Conservation (phyloP, 2,329 filamentous ascomycete genomes). For the Epichloe festucae region DNA sequence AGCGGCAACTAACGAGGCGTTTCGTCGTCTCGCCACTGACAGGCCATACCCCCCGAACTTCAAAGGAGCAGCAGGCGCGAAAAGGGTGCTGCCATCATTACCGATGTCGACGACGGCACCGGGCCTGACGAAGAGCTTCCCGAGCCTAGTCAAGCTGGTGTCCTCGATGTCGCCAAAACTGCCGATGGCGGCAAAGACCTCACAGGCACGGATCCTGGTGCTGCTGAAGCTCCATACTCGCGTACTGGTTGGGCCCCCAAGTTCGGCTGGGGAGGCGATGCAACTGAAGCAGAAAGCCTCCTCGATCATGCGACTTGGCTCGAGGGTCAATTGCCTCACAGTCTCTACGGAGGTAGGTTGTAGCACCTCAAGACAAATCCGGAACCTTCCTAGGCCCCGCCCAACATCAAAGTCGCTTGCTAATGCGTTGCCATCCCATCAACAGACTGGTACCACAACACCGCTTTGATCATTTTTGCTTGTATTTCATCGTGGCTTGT, state of each 20-base stretch:
- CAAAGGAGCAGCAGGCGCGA: conserved; percentile 23
- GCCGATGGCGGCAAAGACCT: conserved; percentile 32
- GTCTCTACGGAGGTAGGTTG: conserved; percentile 68
- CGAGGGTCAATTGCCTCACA: conserved; percentile 73
- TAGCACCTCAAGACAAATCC: background rate
- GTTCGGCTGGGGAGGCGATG: conserved; percentile 56
- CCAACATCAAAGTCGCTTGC: background rate
- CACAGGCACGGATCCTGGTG: conserved; percentile 38
- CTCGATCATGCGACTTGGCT: conserved; percentile 82
- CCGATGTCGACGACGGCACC: conserved; percentile 64
- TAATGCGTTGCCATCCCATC: background rate
- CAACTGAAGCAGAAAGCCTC: conserved; percentile 50
- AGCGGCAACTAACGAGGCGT: background rate
- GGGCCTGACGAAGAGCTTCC: conserved; percentile 65
- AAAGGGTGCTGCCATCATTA: conserved; percentile 58
- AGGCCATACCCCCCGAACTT: conserved; percentile 27
- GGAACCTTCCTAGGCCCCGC: background rate
- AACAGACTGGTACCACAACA: conserved; percentile 98
- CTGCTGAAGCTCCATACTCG: conserved; percentile 33
- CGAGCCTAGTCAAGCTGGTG: conserved; percentile 56
- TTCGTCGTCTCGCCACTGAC: background rate
- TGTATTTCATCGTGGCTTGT: conserved; percentile 84
- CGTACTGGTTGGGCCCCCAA: conserved; percentile 78
- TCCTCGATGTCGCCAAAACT: conserved; percentile 40
- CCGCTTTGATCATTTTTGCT: conserved; percentile 84